phyloP scores from a whole-genome alignment of 2,329 filamentous ascomycete genomes.

The Aquanectria penicillioides region DNA sequence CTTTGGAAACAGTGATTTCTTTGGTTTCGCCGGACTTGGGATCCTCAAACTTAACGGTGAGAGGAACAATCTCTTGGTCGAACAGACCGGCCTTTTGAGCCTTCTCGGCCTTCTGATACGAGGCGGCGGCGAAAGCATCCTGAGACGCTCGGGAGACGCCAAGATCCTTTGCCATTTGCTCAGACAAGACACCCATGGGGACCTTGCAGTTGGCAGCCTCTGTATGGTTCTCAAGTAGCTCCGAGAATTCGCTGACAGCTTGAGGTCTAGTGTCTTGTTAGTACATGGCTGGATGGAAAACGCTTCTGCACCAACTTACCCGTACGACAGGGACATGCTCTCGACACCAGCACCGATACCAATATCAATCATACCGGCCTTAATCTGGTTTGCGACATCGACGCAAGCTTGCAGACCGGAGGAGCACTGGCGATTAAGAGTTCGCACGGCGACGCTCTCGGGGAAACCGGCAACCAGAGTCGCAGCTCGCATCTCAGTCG shows the following conservation, averaged over 20 bases:
- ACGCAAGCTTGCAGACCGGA: constrained; percentile 92
- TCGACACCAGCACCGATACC: constrained; percentile 95
- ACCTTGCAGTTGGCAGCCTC: constrained; percentile 97
- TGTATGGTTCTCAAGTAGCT: constrained; percentile 81
- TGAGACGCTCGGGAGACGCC: constrained; percentile 77
- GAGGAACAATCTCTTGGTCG: constrained; percentile 87
- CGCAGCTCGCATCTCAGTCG: constrained; percentile 96
- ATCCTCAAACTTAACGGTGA: constrained; percentile 88
- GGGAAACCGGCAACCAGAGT: constrained; percentile 92
- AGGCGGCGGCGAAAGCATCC: constrained; percentile 92
- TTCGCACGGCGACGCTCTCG: constrained; percentile 83
- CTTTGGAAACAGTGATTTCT: constrained; percentile 82
- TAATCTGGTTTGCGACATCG: constrained; percentile 94
- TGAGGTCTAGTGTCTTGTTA: constrained; percentile 65
- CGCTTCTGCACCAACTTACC: constrained; percentile 60
- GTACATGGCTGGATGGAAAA: background rate
- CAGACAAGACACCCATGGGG: constrained; percentile 92
- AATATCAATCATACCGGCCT: constrained; percentile 91
- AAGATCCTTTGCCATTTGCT: constrained; percentile 92
- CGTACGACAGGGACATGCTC: constrained; percentile 95
- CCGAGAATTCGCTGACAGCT: constrained; percentile 93
- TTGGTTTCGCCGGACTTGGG: constrained; percentile 89
- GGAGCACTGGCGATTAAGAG: constrained; percentile 93
- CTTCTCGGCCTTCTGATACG: constrained; percentile 88
- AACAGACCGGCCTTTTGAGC: constrained; percentile 93